A percentile compares a stretch with the other conserved stretches of the same genome.
phyloP scores from a whole-genome alignment of 2,329 filamentous ascomycete species.

The Trichophyton benhamiae region DNA sequence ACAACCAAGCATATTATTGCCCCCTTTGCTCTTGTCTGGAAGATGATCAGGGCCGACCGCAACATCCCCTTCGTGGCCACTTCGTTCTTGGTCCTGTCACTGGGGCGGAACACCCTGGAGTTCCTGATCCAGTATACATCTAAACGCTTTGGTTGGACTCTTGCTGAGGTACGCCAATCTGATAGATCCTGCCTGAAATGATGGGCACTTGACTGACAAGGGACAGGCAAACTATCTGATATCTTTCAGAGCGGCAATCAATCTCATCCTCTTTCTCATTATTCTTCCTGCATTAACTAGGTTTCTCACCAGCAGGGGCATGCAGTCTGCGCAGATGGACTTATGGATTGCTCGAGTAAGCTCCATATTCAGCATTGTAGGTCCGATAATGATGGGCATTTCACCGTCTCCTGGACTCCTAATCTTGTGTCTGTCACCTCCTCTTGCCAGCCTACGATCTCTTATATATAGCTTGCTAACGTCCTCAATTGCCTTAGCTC shows the following conservation, averaged over 20 bases:
- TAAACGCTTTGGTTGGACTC: conserved; percentile 4
- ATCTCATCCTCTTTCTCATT: neutral
- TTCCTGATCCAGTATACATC: conserved; percentile 6
- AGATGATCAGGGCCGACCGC: neutral
- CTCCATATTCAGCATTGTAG: conserved; percentile 2
- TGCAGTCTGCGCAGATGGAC: neutral
- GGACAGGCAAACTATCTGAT: conserved; percentile 1
- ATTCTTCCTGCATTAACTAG: neutral
- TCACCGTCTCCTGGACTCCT: neutral
- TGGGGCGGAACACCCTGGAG: neutral
- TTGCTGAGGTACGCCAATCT: neutral
- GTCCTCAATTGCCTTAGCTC: neutral
- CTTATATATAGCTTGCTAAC: neutral
- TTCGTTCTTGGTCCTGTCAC: neutral
- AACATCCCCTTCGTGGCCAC: neutral
- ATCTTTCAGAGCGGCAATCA: conserved; percentile 1
- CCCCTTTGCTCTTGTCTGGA: conserved; percentile 1
- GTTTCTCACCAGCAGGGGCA: neutral
- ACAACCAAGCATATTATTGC: neutral
- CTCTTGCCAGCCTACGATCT: neutral
- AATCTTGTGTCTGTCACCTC: neutral
- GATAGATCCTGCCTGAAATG: neutral
- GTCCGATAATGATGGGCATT: conserved; percentile 4
- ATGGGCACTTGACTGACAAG: neutral
- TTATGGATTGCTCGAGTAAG: conserved; percentile 7